Percentiles rank a stretch among this genome's conserved stretches.
phyloP scores from a whole-genome alignment of 805 yeast genomes.

The Lipomyces sp. region DNA sequence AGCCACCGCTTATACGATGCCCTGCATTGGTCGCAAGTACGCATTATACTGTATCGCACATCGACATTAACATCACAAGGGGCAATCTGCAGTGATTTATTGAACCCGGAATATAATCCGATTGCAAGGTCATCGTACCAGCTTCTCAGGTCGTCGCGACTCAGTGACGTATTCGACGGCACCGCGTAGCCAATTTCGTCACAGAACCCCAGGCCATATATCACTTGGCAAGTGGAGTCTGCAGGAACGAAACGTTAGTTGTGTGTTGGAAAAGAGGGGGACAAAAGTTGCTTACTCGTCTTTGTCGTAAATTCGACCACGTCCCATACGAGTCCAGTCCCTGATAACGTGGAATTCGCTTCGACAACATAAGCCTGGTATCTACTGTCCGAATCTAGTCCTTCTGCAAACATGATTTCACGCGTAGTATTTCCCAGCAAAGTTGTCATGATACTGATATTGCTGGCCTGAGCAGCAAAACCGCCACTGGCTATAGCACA shows the following conservation, averaged over 20 bases:
- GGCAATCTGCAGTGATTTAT: conserved; percentile 73
- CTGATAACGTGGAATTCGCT: conserved; percentile 46
- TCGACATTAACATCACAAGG: conserved; percentile 70
- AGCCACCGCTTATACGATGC: conserved; percentile 81
- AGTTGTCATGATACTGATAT: conserved; percentile 49
- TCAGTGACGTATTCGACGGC: conserved; percentile 57
- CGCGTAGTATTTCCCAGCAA: conserved; percentile 51
- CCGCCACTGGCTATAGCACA: conserved; percentile 72
- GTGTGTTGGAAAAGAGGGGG: background rate
- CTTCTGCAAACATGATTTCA: conserved; percentile 66
- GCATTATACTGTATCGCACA: conserved; percentile 72
- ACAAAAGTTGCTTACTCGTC: conserved; percentile 35
- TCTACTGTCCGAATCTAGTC: conserved; percentile 61
- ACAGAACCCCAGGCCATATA: conserved; percentile 79
- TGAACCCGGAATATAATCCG: conserved; percentile 64
- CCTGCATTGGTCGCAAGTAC: conserved; percentile 74
- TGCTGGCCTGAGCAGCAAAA: conserved; percentile 45
- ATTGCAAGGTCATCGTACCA: conserved; percentile 70
- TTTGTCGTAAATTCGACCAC: conserved; percentile 59
- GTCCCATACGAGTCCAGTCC: conserved; percentile 69
- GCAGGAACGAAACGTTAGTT: conserved; percentile 40
- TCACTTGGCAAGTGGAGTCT: conserved; percentile 67
- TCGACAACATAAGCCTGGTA: conserved; percentile 70
- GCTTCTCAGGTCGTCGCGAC: conserved; percentile 47
- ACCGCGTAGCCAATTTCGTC: conserved; percentile 83